Evolutionary conservation across 106 monocot species (phyloP).

Genomic region (Hemerocallis citrina): DNA sequence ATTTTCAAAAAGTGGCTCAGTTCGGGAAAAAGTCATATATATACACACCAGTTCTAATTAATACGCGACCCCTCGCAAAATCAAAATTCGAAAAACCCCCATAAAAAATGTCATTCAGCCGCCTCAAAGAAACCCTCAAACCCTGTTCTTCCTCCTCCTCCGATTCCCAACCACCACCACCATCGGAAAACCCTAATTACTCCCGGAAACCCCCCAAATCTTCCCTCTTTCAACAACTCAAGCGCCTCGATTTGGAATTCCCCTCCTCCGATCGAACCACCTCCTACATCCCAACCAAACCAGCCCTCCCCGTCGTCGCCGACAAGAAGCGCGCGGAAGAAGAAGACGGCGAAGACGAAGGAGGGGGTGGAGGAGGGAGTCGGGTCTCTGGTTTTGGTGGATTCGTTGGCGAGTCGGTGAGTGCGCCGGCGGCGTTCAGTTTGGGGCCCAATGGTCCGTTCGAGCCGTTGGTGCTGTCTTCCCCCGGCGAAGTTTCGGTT

Average conservation of each 20-base stretch:
- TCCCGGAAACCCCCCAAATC: slow-evolving; percentile 69
- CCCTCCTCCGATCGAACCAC: not conserved
- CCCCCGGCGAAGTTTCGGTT: slow-evolving; percentile 35
- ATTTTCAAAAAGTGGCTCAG: no score
- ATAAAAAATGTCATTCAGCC: slow-evolving; percentile 38
- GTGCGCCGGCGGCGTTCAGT: slow-evolving; percentile 9
- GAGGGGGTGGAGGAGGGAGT: slow-evolving; percentile 3
- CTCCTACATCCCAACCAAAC: not conserved
- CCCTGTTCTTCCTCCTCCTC: slow-evolving; percentile 15
- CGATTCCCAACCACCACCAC: not conserved
- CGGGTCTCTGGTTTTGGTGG: not conserved
- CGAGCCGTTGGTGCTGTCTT: slow-evolving; percentile 72
- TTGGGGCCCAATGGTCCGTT: slow-evolving; percentile 42
- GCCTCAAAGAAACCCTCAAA: slow-evolving; percentile 50
- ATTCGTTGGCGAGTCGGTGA: not conserved
- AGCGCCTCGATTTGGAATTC: slow-evolving; percentile 34
- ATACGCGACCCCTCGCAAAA: no score
- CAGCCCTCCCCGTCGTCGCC: not conserved
- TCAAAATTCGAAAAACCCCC: not conserved
- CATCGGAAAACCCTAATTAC: slow-evolving; percentile 2
- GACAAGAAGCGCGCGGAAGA: not conserved
- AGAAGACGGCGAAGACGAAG: slow-evolving; percentile 10
- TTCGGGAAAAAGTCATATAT: no score
- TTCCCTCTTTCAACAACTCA: slow-evolving; percentile 73
- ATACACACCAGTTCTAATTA: no score